Evolutionary conservation across 106 monocot species (phyloP).

Genomic region (Gastrodia elata): DNA sequence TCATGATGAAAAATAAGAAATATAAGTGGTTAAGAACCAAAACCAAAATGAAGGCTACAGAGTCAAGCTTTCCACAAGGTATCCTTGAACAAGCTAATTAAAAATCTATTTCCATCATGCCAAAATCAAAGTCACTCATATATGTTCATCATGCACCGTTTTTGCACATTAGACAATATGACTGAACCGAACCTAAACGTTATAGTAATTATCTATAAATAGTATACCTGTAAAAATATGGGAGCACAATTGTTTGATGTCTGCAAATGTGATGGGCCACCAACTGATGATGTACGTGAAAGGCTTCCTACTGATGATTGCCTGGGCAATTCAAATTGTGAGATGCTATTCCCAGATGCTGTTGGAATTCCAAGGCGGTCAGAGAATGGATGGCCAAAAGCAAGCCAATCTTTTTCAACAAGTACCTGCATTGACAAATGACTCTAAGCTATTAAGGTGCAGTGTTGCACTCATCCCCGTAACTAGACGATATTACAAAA

Average conservation of each 20-base stretch:
- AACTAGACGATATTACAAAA: not conserved
- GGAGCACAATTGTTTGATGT: slow-evolving; percentile 75
- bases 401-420: slow-evolving; percentile 97
- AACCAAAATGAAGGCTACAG: not conserved
- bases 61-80: not conserved
- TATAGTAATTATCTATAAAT: not conserved
- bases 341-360: slow-evolving; percentile 28
- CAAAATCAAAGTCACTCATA: not conserved
- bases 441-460: not conserved
- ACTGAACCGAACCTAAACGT: not conserved
- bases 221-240: slow-evolving; percentile 85
- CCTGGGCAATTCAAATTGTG: slow-evolving; percentile 43
- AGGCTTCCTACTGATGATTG: slow-evolving; percentile 62
- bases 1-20: not conserved
- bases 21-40: not conserved
- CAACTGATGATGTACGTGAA: slow-evolving; percentile 40
- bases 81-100: not conserved
- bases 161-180: not conserved
- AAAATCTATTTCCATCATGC: not conserved
- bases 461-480: not conserved
- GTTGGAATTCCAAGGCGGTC: slow-evolving; percentile 87
- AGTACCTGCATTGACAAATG: slow-evolving; percentile 52
- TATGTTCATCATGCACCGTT: not conserved
- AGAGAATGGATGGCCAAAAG: slow-evolving; percentile 98
- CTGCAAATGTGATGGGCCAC: slow-evolving; percentile 52